Evolutionary conservation across 139 green algal genomes (phyloP).

Genomic region (Gonium pectorale): DNA sequence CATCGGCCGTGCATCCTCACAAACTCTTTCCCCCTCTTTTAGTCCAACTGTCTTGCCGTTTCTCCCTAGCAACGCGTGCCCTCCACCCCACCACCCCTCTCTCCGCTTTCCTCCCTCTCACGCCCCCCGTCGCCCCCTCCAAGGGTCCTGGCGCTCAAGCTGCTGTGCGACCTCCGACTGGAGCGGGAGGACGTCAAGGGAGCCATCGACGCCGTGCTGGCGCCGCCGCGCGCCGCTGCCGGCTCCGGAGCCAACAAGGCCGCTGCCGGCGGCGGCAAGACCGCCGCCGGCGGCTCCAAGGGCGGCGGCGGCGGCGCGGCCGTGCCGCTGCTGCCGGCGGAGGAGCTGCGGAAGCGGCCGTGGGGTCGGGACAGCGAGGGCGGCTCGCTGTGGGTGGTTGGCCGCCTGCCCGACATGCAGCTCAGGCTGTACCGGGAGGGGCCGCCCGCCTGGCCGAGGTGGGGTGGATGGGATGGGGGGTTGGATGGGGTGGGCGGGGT

Average conservation of each 20-base stretch:
- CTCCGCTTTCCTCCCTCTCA: neutral
- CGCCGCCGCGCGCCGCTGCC: neutral
- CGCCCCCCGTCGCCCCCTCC: neutral
- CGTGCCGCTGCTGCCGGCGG: neutral
- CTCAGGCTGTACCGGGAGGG: constrained; percentile 32
- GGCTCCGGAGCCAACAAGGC: too few relatives aligned
- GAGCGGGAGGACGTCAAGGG: constrained; percentile 36
- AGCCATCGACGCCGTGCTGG: constrained; percentile 4
- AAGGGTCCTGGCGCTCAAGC: constrained; percentile 43
- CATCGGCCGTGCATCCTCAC: too few relatives aligned
- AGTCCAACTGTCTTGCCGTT: too few relatives aligned
- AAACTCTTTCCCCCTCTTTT: too few relatives aligned
- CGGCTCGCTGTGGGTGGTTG: constrained; percentile 34
- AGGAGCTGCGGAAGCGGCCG: constrained; percentile 11
- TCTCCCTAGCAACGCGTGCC: too few relatives aligned
- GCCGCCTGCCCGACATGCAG: constrained; percentile 11
- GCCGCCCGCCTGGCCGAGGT: constrained; percentile 38
- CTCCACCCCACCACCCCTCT: neutral
- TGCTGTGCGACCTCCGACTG: constrained; percentile 42
- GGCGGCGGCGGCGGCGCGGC: neutral
- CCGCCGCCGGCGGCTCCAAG: neutral
- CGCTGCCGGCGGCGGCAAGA: neutral
- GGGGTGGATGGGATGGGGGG: neutral
- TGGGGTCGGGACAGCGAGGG: neutral
- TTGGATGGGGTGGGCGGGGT: neutral